phyloP scores from a whole-genome alignment of 352 stramenopile genomes.

The Pythium folliculosum region DNA sequence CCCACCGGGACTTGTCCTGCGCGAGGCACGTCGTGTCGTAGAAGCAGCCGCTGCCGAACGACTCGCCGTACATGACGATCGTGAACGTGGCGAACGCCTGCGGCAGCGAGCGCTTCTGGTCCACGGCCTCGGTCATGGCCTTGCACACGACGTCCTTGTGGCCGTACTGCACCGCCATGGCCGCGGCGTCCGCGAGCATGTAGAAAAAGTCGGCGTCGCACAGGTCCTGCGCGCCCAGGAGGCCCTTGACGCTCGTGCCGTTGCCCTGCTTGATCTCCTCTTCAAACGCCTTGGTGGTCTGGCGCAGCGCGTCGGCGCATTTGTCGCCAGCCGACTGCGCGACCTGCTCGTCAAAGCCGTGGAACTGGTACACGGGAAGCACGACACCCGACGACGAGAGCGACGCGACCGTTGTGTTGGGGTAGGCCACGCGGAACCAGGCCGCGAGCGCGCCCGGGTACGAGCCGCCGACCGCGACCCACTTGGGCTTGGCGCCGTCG shows the following conservation, averaged over 20 bases:
- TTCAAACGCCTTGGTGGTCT: constrained; percentile 71
- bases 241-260: constrained; percentile 52
- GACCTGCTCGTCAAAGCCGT: constrained; percentile 83
- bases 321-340: constrained; percentile 52
- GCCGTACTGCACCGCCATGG: constrained; percentile 89
- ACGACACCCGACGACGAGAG: constrained; percentile 82
- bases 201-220: constrained; percentile 87
- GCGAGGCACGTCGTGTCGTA: constrained; percentile 80
- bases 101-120: constrained; percentile 52
- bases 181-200: constrained; percentile 86
- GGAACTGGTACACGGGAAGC: constrained; percentile 76
- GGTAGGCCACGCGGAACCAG: constrained; percentile 85
- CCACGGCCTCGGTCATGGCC: constrained; percentile 51
- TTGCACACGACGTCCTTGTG: constrained; percentile 80
- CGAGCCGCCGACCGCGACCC: constrained; percentile 79
- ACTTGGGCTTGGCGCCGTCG: constrained; percentile 41
- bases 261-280: constrained; percentile 51
- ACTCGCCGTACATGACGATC: constrained; percentile 71
- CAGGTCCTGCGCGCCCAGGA: constrained; percentile 66
- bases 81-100: constrained; percentile 83
- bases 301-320: constrained; percentile 64
- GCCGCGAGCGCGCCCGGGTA: constrained; percentile 81
- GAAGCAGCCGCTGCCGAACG: constrained; percentile 80
- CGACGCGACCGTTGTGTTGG: constrained; percentile 69
- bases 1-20: constrained; percentile 52